These are phyloP conservation scores for Barnettozyma populi DNA, from an alignment of 805 yeast species.

Conservation along the genomic window DNA sequence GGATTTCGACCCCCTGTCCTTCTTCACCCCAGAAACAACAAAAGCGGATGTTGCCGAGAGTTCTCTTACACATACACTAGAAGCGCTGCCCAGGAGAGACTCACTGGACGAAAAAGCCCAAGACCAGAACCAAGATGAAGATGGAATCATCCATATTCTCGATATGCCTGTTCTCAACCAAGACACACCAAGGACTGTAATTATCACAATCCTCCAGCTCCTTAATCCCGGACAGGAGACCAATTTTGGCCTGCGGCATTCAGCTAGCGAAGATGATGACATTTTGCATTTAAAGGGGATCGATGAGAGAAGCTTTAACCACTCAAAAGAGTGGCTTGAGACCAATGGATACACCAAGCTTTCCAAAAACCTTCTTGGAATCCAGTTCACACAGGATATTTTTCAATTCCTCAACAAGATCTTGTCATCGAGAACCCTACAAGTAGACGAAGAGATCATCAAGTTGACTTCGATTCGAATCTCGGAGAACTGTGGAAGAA, in stretches of 20 bases:
- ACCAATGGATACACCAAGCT: constrained; percentile 30
- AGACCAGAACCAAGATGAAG: constrained; percentile 7
- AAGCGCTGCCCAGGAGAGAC: neutral
- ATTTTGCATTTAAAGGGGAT: constrained; percentile 24
- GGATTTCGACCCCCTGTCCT: constrained; percentile 33
- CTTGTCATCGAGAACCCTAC: constrained; percentile 38
- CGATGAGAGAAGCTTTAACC: constrained; percentile 26
- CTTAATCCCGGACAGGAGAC: constrained; percentile 44
- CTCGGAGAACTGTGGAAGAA: constrained; percentile 78
- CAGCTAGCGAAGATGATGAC: constrained; percentile 9
- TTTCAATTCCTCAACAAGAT: constrained; percentile 45
- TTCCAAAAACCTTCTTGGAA: constrained; percentile 24
- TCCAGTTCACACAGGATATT: constrained; percentile 32
- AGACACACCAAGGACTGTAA: constrained; percentile 42
- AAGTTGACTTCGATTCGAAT: constrained; percentile 58
- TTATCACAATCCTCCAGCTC: constrained; percentile 41
- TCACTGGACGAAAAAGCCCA: too few relatives aligned
- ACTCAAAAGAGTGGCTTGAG: constrained; percentile 41
- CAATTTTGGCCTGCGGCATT: constrained; percentile 38
- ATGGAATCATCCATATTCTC: constrained; percentile 41
- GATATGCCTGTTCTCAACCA: constrained; percentile 52
- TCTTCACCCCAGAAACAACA: constrained; percentile 23
- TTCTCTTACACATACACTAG: neutral
- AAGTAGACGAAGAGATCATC: constrained; percentile 36
- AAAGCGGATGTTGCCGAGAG: neutral